Conservation (phyloP, 1,284 basidiomycete species). For the Uromyces viciae-fabae region DNA sequence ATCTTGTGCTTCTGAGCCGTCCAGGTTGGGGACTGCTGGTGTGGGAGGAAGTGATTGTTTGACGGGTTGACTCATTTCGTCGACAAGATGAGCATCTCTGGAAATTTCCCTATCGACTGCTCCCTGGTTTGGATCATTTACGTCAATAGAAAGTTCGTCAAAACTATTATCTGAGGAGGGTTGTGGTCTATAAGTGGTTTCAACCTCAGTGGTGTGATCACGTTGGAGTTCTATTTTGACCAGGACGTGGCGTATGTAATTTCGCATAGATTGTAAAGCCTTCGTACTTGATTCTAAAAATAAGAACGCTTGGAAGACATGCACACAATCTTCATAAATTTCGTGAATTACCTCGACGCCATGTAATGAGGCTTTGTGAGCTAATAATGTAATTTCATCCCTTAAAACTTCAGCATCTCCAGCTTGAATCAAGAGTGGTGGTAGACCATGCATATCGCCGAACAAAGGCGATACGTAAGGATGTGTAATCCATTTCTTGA, state of each 20-base stretch:
- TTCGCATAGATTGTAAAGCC: slow-evolving; percentile 71
- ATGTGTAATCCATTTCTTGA: slow-evolving; percentile 62
- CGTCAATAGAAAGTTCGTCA: slow-evolving; percentile 8
- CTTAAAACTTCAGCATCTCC: slow-evolving; percentile 55
- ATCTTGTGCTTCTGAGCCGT: neutral
- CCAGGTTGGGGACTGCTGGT: slow-evolving; percentile 10
- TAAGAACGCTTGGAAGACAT: slow-evolving; percentile 39
- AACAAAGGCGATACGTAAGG: slow-evolving; percentile 48
- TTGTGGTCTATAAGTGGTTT: slow-evolving; percentile 10
- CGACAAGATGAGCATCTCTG: slow-evolving; percentile 26
- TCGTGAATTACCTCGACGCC: slow-evolving; percentile 50
- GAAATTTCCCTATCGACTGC: slow-evolving; percentile 30
- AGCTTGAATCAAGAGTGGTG: slow-evolving; percentile 55
- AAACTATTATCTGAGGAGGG: neutral
- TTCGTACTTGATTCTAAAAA: slow-evolving; percentile 70
- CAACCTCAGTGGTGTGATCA: neutral
- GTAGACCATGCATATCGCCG: slow-evolving; percentile 49
- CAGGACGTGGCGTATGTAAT: slow-evolving; percentile 61
- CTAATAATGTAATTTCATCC: slow-evolving; percentile 55
- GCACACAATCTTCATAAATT: slow-evolving; percentile 41
- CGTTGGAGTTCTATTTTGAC: slow-evolving; percentile 2
- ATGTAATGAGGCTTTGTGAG: slow-evolving; percentile 53
- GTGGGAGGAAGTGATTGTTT: slow-evolving; percentile 24
- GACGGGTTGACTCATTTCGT: slow-evolving; percentile 17
- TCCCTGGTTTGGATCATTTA: slow-evolving; percentile 18